Evolutionary conservation across 148 eudicot genomes (phyloP), one percentile per base, ranked within the genome.

Genomic region (Limonium bicolor): DNA sequence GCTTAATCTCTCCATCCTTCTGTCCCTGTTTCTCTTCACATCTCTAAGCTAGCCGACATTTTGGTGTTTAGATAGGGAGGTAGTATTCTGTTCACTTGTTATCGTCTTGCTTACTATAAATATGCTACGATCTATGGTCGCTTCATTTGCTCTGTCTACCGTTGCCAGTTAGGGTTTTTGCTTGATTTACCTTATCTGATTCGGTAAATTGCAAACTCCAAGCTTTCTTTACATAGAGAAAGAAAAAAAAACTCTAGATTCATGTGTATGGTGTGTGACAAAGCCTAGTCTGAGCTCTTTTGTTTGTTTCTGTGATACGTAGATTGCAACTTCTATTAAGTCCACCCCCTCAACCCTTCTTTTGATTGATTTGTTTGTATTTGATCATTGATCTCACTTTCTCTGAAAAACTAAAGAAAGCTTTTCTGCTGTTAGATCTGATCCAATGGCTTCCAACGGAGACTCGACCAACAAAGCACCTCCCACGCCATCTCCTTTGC

Each of bases 401-500:
- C 17, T 23, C 8, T 44, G 25, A 31, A 48, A n/a, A n/a, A n/a
- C n/a, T n/a, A n/a, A n/a, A n/a, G n/a, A n/a, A n/a, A n/a, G n/a
- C n/a, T n/a, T n/a, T n/a, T n/a, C n/a, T 20, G 30, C 17, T 20
- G 37, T 18, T 10, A 48, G 54, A 50, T 48, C 51, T 20, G 54
- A 50, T 1, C 24, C 35, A 50, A 50, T 50, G 54, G 54, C 54
- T 26, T 20, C 54, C 12, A 52, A 27, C 46, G 36, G 56, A 13
- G 48, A 69, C 57, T 37, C 68, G 33, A 58, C 58, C n/a, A 53
- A 58, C 11, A 83, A 83, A 57, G 59, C 78, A 22, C 94, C 94
- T 60, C 94, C 94, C 10, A 34, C 77, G 11, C 94, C 94, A 27
- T 83, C 94, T 27, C 94, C 94, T 8, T 59, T 83, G 71, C 74